These are phyloP conservation scores for Entomortierella parvispora DNA, from an alignment of 192 early-diverging fungal genomes.

Conservation along the genomic window DNA sequence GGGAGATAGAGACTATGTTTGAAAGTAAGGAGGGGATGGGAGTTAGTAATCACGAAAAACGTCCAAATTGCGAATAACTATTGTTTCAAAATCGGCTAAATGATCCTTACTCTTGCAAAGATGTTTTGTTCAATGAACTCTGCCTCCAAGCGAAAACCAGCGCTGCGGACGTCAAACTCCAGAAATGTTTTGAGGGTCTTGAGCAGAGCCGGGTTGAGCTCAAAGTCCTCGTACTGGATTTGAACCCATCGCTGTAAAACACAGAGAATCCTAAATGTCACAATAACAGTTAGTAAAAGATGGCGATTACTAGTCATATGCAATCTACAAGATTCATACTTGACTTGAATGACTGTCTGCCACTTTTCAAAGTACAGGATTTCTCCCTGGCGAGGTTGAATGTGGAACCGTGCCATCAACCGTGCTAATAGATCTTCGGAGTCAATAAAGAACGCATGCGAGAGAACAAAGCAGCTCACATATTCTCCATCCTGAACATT, in stretches of 20 bases:
- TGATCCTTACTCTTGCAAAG: conserved; percentile 14
- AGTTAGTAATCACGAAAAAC: background rate
- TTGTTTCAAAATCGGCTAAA: background rate
- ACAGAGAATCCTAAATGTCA: conserved; percentile 64
- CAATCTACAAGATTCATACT: too few species aligned
- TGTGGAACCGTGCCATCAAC: conserved; percentile 68
- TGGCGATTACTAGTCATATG: background rate
- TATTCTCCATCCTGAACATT: conserved; percentile 73
- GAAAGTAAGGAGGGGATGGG: background rate
- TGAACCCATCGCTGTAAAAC: conserved; percentile 72
- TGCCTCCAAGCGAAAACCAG: conserved; percentile 58
- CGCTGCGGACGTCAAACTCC: conserved; percentile 42
- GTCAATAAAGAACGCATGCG: conserved; percentile 68
- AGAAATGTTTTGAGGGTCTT: conserved; percentile 62
- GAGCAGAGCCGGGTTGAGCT: conserved; percentile 45
- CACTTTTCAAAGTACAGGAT: conserved; percentile 58
- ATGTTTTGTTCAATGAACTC: conserved; percentile 47
- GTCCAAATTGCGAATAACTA: background rate
- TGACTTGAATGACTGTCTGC: conserved; percentile 59
- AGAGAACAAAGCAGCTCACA: conserved; percentile 69
- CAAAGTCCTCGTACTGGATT: conserved; percentile 71
- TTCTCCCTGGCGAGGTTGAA: conserved; percentile 55
- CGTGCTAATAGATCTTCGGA: conserved; percentile 64
- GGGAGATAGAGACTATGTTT: conserved; percentile 24
- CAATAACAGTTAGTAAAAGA: background rate